Conservation (phyloP, 2,329 filamentous ascomycete genomes). For the Arthroderma sp. region DNA sequence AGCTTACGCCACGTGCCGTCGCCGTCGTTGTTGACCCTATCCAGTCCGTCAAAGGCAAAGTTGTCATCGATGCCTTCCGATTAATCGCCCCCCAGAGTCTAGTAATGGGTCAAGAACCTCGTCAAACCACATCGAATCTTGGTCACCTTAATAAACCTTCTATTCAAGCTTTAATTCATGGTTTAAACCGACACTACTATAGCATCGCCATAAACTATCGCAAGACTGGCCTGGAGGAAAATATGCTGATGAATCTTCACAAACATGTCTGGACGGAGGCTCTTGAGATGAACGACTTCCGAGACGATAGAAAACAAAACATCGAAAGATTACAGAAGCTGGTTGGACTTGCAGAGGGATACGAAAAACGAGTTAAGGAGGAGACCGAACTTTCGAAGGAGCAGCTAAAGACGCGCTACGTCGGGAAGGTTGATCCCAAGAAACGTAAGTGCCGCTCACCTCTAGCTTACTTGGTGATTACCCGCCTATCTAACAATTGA, state of each 20-base stretch:
- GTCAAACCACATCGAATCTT: conserved; percentile 94
- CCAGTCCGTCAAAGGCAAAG: conserved; percentile 98
- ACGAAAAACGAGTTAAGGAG: conserved; percentile 97
- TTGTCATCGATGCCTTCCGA: conserved; percentile 97
- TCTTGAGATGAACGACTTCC: conserved; percentile 92
- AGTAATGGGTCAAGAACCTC: conserved; percentile 94
- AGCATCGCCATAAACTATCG: conserved; percentile 97
- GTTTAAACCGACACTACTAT: conserved; percentile 97
- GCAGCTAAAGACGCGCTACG: conserved; percentile 95
- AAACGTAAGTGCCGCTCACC: conserved; percentile 49
- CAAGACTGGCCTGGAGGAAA: conserved; percentile 95
- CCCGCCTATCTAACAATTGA: conserved; percentile 13
- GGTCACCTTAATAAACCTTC: conserved; percentile 98
- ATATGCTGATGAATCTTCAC: conserved; percentile 99
- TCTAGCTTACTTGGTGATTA: neutral
- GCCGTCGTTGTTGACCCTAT: conserved; percentile 97
- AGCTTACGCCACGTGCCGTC: conserved; percentile 89
- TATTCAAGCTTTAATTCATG: conserved; percentile 98
- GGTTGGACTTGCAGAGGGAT: conserved; percentile 81
- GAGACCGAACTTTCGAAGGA: conserved; percentile 96
- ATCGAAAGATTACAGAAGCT: conserved; percentile 78
- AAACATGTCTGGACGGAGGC: conserved; percentile 99
- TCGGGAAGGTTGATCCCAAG: conserved; percentile 97
- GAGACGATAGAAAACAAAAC: conserved; percentile 68
- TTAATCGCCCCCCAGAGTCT: conserved; percentile 95